phyloP scores from a whole-genome alignment of 805 yeast genomes.

The Tetrapisispora fleetii region DNA sequence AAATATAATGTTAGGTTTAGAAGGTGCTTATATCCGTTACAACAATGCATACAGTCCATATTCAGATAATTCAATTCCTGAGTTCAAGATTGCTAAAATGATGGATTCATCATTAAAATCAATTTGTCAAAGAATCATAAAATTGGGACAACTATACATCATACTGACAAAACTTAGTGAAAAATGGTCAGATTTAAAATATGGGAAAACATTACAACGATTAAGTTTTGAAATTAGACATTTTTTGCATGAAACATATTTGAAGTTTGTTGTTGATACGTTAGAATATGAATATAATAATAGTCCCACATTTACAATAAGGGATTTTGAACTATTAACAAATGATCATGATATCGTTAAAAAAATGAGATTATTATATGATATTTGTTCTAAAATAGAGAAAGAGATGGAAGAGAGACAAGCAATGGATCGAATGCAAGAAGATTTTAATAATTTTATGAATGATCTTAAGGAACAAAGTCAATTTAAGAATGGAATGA shows the following conservation, averaged over 20 bases:
- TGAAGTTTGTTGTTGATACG: conserved; percentile 28
- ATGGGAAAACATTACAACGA: conserved; percentile 69
- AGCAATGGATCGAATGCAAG: conserved; percentile 26
- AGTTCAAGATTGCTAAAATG: conserved; percentile 58
- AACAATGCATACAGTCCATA: conserved; percentile 48
- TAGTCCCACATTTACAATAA: conserved; percentile 46
- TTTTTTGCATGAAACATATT: conserved; percentile 32
- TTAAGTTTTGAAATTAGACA: conserved; percentile 51
- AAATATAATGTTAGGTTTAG: conserved; percentile 57
- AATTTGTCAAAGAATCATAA: conserved; percentile 49
- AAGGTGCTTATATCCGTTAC: conserved; percentile 69
- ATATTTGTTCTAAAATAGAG: conserved; percentile 43
- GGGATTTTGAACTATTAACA: conserved; percentile 45
- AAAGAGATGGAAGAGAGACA: conserved; percentile 35
- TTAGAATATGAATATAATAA: conserved; percentile 46
- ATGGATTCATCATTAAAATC: conserved; percentile 68
- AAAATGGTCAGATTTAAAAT: conserved; percentile 40
- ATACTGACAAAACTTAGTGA: conserved; percentile 54
- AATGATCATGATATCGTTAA: conserved; percentile 28
- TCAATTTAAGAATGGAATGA: conserved; percentile 28
- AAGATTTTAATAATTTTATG: conserved; percentile 36
- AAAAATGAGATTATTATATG: conserved; percentile 47
- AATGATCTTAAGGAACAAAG: conserved; percentile 32
- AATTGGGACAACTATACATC: conserved; percentile 52
- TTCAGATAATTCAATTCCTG: conserved; percentile 41